Conservation (phyloP, 106 monocot genomes). For the Platanthera zijinensis region DNA sequence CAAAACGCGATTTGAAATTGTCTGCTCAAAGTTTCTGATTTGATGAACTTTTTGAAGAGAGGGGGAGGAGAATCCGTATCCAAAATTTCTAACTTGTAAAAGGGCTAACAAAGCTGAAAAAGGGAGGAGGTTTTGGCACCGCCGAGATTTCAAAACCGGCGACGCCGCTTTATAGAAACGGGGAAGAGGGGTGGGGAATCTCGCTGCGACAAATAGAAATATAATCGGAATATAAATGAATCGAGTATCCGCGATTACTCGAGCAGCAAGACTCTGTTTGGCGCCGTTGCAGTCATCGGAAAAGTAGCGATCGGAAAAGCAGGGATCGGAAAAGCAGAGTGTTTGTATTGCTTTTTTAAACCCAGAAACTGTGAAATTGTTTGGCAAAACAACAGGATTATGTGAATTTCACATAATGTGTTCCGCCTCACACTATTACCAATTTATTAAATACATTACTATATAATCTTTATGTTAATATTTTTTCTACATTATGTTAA, state of each 20-base stretch:
- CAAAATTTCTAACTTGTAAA: not conserved
- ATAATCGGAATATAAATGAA: not conserved
- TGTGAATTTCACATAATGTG: too few relatives aligned
- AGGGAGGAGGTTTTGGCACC: not conserved
- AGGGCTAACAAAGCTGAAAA: not conserved
- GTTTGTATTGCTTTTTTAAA: too few relatives aligned
- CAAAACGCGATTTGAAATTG: not conserved
- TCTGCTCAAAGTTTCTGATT: not conserved
- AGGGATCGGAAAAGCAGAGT: too few relatives aligned
- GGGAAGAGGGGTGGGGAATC: not conserved
- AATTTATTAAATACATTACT: too few relatives aligned
- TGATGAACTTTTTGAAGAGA: not conserved
- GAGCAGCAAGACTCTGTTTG: not conserved
- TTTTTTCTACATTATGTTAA: too few relatives aligned
- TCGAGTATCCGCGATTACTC: not conserved
- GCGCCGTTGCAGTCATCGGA: not conserved
- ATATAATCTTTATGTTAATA: too few relatives aligned
- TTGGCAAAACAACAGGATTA: too few relatives aligned
- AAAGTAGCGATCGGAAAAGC: too few relatives aligned
- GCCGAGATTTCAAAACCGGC: not conserved
- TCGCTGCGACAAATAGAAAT: not conserved
- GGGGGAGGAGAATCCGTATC: not conserved
- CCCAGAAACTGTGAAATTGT: too few relatives aligned
- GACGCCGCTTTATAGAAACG: not conserved
- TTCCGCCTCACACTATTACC: too few relatives aligned